Evolutionary conservation across 116 monocot species (phyloP).

Genomic region (Posidonia oceanica): DNA sequence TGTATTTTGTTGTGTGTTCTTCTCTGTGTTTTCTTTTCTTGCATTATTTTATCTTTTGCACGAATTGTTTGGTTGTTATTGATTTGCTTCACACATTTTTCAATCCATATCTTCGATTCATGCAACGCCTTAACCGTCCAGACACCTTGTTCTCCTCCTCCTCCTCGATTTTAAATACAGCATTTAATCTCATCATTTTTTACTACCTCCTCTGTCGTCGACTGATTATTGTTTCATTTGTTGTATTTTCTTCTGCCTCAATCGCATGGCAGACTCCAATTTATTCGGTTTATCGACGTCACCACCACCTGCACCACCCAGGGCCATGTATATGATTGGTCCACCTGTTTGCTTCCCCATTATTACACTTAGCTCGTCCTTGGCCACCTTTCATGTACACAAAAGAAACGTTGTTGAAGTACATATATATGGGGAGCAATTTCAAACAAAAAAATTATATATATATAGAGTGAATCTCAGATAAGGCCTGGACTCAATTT

Average conservation of each 20-base stretch:
- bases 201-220: background rate
- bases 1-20: no score
- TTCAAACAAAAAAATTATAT: no score
- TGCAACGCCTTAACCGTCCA: no score
- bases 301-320: background rate
- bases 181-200: background rate
- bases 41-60: no score
- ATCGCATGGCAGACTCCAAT: background rate
- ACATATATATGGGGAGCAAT: no score
- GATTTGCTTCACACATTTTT: no score
- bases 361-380: conserved; percentile 25
- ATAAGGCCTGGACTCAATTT: no score
- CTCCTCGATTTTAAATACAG: conserved; percentile 12
- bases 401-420: background rate
- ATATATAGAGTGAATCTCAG: no score
- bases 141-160: conserved; percentile 21
- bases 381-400: conserved; percentile 26
- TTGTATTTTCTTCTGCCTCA: background rate
- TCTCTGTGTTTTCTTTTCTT: no score
- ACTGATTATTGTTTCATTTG: background rate
- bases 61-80: no score
- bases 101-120: no score
- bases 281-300: background rate
- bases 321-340: conserved; percentile 29
- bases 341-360: conserved; percentile 21